Base-by-base conservation (phyloP, 2,329 filamentous ascomycete species). In the Fusarium heterosporum region DNA sequence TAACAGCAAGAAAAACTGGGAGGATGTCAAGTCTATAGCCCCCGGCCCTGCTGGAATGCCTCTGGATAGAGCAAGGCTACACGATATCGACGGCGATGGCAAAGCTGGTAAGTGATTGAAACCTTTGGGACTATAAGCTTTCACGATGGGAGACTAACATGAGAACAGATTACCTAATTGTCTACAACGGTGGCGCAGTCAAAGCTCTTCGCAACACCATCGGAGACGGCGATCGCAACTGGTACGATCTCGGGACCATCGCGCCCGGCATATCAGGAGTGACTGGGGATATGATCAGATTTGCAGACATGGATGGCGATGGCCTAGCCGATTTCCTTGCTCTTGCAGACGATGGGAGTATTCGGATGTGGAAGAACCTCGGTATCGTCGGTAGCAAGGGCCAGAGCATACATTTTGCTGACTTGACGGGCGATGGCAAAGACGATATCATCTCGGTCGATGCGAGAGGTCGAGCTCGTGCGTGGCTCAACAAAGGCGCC, bases 361-460 rank as follows among this genome's bases (percentile, higher is more conserved):
- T 68, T 16, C 52, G 60, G 6, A 68, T 69, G 64, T 69, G 64
- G 66, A 69, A 65, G 54, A 68, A 69, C 36, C 48, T 65, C 26
- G 60, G 66, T 8, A 61, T 62, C 25, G 7, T 10, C 0, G 47
- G 38, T 4, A 8, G 3, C 22, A 65, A 41, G 13, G 55, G 41
- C 9, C 10, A 28, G n/a, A 29, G 49, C 4, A 40, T 65, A 7
- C 61, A 49, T 3, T 39, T 65, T 2, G 58, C 61, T 2, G 61
- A 62, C 9, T 48, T 62, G 8, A 56, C 55, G 0, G 55, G 60
- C 6, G 39, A 64, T 3, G 58, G 61, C 1, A 43, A 12, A 9
- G 57, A 47, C 2, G 46, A 64, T 10, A 1, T 64, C 8, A 59
- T 64, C 13, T 64, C 50, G 1, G 22, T 68, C 4, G 55, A 65